Evolutionary conservation across 192 early-diverging fungal genomes (phyloP), one percentile per base, ranked within the genome.

Genomic region (Coemansia sp.): DNA sequence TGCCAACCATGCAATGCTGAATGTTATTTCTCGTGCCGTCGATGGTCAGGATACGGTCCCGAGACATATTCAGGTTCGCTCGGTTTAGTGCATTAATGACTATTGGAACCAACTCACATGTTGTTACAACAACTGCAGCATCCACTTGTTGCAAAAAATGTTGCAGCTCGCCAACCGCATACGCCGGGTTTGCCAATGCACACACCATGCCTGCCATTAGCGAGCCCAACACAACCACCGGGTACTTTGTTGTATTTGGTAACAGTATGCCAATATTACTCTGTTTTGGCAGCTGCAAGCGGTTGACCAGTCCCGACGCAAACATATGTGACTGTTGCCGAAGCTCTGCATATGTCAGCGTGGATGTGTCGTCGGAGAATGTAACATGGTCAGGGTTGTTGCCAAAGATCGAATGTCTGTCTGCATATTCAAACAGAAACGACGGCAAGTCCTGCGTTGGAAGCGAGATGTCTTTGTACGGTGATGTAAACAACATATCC

Each of bases 141-240:
- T 80, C 66, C 7, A 87, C 85, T 45, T 92, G 86, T 9, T 72
- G 63, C 43, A 97, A 71, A 59, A 94, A 92, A 61, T 90, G 84
- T 7, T 86, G 83, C 5, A 95, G 70, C 62, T 97, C 95, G 53
- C 77, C 68, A 52, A 80, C 75, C 4, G 86, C 92, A 76, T 97
- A 97, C 10, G 82, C 83, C 39, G 93, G 93, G 61, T 94, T 97
- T 29, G 86, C 87, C 16, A 86, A 85, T 1, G 91, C 87, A 18
- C 91, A 82, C 3, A 86, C 78, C 12, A 84, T 83, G 23, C 90
- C 85, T 4, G 85, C 84, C 63, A 85, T 83, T 9, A 90, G 78
- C 27, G 85, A 69, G 19, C 86, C 86, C 32, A 90, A 71, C 9
- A 87, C 63, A 14, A 82, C 85, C 22, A 87, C 68, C 23, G 89